Evolutionary conservation across 768 basidiomycete species (phyloP), one percentile per base, ranked within the genome.

Genomic region (Cyclocybe cylindracea): DNA sequence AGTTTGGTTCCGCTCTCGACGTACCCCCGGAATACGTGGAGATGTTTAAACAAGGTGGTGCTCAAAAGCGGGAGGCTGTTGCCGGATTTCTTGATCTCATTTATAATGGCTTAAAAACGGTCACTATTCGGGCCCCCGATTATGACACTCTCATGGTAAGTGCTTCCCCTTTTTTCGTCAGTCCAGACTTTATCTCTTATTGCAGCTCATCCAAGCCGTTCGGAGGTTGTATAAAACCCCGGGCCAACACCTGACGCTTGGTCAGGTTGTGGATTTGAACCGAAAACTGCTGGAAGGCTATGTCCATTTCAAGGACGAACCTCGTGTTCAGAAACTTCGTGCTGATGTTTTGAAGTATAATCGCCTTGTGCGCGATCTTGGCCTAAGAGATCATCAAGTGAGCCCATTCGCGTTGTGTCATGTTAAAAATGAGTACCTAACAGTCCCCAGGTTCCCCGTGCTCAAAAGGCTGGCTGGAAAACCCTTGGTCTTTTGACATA

Each of bases 81-180:
- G 78, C 85, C 13, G 89, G 89, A 62, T 83, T 98, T 58, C 75
- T 99, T 56, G 89, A 98, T 58, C 73, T 97, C 50, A 87, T 97
- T 46, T 97, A 96, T 61, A 91, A 98, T 61, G 89, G 83, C 18
- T 73, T 99, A 59, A 95, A 98, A 74, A 95, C 94, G 0, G 97
- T 99, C 37, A 99, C 97, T 0, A 82, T 98, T 48, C 79, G 95
- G 51, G 93, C 94, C 13, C 94, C 96, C 2, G 97, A 99, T 67
- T 98, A 92, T 66, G 97, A 99, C 59, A 98, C 96, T 2, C 78
- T 99, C 44, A 97, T 98, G 94, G 97, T 91, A 59, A 50, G 82
- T 66, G n/a, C 13, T 36, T 48, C 41, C 24, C 39, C 10, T 33
- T 35, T 43, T 42, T n/a, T 36, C 10, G 40, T 34, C 24, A 41